phyloP scores from a whole-genome alignment of 108 stramenopile genomes.

The Pseudonitzschia pungens region DNA sequence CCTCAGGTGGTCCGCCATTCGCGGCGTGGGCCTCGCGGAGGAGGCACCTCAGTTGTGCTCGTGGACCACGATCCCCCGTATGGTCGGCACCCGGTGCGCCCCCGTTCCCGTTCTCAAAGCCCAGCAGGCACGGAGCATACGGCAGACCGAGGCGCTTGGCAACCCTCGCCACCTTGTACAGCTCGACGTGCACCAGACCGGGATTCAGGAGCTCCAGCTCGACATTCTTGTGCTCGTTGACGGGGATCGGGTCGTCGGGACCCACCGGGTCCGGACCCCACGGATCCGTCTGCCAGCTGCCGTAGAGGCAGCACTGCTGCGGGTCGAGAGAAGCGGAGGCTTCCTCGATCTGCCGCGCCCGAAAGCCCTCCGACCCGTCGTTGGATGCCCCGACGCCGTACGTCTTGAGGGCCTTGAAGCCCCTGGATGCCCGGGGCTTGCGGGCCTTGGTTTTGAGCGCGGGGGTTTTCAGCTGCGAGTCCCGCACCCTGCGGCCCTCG shows the following conservation, averaged over 20 bases:
- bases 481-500: slow-evolving; percentile 71
- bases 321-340: slow-evolving; percentile 32
- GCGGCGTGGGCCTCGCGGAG: slow-evolving; percentile 72
- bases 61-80: slow-evolving; percentile 85
- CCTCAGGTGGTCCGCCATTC: slow-evolving; percentile 55
- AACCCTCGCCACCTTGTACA: slow-evolving; percentile 49
- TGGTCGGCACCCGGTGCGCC: slow-evolving; percentile 75
- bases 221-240: slow-evolving; percentile 78
- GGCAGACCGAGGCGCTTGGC: slow-evolving; percentile 79
- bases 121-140: slow-evolving; percentile 86
- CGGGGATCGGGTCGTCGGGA: slow-evolving; percentile 70
- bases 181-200: slow-evolving; percentile 77
- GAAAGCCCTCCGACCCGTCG: slow-evolving; percentile 43
- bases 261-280: slow-evolving; percentile 69
- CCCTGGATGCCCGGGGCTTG: slow-evolving; percentile 41
- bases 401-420: slow-evolving; percentile 62
- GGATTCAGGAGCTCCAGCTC: slow-evolving; percentile 83
- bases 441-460: slow-evolving; percentile 66
- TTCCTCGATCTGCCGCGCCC: slow-evolving; percentile 32
- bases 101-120: slow-evolving; percentile 74
- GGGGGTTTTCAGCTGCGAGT: slow-evolving; percentile 57
- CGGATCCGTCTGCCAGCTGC: slow-evolving; percentile 77
- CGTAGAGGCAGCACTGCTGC: slow-evolving; percentile 62
- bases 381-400: slow-evolving; percentile 63
- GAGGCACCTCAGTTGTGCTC: slow-evolving; percentile 70